Conservation (phyloP, 2,329 filamentous ascomycete genomes). For the Fusarium xyrophilum region DNA sequence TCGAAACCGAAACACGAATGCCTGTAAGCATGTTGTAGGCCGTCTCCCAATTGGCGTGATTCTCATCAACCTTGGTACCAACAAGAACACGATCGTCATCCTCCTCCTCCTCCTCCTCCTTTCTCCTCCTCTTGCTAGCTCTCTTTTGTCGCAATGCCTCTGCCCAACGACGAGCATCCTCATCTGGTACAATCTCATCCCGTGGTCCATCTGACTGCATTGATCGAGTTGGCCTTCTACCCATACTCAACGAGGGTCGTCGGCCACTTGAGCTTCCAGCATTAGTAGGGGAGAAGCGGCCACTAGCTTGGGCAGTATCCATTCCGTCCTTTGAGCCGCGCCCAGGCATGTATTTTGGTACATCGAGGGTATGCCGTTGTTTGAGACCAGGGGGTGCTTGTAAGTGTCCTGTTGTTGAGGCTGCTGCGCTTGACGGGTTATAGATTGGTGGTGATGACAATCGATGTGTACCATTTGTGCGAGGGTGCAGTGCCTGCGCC, state of each 20-base stretch:
- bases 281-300: constrained; percentile 78
- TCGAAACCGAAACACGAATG: constrained; percentile 94
- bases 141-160: constrained; percentile 92
- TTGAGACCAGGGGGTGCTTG: constrained; percentile 66
- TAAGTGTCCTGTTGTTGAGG: constrained; percentile 58
- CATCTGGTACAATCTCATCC: constrained; percentile 85
- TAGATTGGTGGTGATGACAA: constrained; percentile 71
- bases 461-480: constrained; percentile 55
- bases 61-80: constrained; percentile 96
- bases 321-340: constrained; percentile 76
- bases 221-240: constrained; percentile 80
- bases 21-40: constrained; percentile 99
- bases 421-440: constrained; percentile 49
- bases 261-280: constrained; percentile 63
- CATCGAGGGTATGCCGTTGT: constrained; percentile 88
- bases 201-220: constrained; percentile 83
- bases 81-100: constrained; percentile 95
- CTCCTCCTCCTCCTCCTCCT: constrained; percentile 85
- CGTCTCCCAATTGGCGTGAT: constrained; percentile 95
- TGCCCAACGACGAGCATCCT: constrained; percentile 90
- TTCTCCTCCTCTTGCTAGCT: constrained; percentile 82
- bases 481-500: constrained; percentile 37
- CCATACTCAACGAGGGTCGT: constrained; percentile 83
- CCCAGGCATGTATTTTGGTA: constrained; percentile 72
- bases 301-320: constrained; percentile 72